Evolutionary conservation across 164 flowering plant genomes (phyloP), one percentile per base, ranked within the genome.

Genomic region (Brasenia schreberi): DNA sequence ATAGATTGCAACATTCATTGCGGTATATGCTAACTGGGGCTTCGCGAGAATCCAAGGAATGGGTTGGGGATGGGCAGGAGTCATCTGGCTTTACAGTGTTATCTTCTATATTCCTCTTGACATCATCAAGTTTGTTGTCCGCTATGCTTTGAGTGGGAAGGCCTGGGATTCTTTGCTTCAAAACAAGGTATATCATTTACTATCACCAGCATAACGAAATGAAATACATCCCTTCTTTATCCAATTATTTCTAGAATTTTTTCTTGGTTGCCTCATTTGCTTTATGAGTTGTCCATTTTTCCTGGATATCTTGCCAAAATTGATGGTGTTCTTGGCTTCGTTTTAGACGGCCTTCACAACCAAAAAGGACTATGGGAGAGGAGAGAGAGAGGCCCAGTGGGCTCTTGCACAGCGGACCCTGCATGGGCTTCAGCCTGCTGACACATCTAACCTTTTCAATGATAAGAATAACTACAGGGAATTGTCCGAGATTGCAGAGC

Each of bases 311-410:
- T 33, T 33, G 39, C 39, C 39, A 33, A 33, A 33, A 33, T 33
- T 33, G 39, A 33, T 33, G 39, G 39, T 33, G 39, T 33, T 19
- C n/a, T 4, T 60, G 62, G 62, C 16, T 59, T 17, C 43, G n/a
- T 33, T 4, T 33, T 71, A 81, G 84, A 73, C 73, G 43, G 84
- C 84, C n/a, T 77, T 79, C 67, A 79, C 84, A 0, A 68, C 76
- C 3, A 81, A 76, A 76, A 72, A 72, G 66, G 76, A 80, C 56
- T 80, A 72, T 63, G 83, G 83, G 14, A 73, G 66, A 14, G 80
- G 74, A 53, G 81, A 80, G 49, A 78, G 83, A 71, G 84, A 81
- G 66, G 84, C 84, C 7, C 81, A 79, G 45, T 81, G 84, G 84
- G 82, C 84, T 2, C 5, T 67, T 61, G 82, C 76, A 18, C 84